These are phyloP conservation scores for Heterobasidion occidentale DNA, from an alignment of 1,284 basidiomycete species.

Conservation along the genomic window DNA sequence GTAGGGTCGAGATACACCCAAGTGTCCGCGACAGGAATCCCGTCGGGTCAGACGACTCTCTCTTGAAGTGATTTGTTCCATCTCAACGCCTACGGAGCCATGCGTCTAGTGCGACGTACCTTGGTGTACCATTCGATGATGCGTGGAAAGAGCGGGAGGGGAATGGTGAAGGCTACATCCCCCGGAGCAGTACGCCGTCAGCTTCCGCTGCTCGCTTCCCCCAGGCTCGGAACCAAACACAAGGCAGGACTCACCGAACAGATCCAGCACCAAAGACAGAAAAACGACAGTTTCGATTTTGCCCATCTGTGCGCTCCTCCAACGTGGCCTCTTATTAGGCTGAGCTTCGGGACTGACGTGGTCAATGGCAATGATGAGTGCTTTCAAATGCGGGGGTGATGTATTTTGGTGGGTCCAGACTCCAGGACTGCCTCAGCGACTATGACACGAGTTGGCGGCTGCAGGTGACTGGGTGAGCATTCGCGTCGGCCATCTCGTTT, in stretches of 20 bases:
- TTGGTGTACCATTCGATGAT: conserved; percentile 84
- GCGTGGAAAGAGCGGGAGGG: conserved; percentile 85
- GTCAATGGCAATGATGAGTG: neutral
- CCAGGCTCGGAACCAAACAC: neutral
- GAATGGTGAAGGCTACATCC: conserved; percentile 78
- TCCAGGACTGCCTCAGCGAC: neutral
- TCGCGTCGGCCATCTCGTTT: neutral
- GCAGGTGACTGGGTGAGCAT: too few species aligned
- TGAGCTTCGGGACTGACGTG: neutral
- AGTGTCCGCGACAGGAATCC: conserved; percentile 71
- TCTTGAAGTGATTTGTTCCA: conserved; percentile 27
- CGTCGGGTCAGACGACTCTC: conserved; percentile 58
- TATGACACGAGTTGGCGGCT: too few species aligned
- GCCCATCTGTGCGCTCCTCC: conserved; percentile 33
- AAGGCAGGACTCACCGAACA: conserved; percentile 49
- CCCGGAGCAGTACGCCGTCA: too few species aligned
- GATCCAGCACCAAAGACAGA: conserved; percentile 76
- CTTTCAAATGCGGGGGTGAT: neutral
- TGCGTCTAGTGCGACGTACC: conserved; percentile 30
- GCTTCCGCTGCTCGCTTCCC: too few species aligned
- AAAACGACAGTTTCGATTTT: conserved; percentile 75
- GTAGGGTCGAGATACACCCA: conserved; percentile 49
- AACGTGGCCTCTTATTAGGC: neutral
- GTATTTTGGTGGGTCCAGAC: neutral
- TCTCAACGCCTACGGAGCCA: neutral